Base-by-base conservation (phyloP, 495 filamentous ascomycete genomes). In the Pyrenopolyporus hunteri region DNA sequence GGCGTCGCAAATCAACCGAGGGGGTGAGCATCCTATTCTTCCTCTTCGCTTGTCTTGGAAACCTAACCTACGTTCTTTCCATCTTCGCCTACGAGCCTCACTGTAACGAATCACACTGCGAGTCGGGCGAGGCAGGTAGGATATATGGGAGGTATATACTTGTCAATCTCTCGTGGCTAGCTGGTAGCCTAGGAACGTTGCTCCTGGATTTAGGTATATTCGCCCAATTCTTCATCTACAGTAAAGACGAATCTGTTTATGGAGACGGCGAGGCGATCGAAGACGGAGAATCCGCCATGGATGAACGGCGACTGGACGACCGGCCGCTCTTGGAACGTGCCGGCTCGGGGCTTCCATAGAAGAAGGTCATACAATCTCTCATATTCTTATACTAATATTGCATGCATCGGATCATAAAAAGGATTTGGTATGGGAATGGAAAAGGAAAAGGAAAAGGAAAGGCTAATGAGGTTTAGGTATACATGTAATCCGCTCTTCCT, bases 1-100 rank as follows among this genome's bases (percentile, higher is more conserved):
- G 88, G 74, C 82, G 87, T 1, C 86, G 94, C 32, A 96, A 94
- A 73, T 89, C 85, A 23, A 97, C 92, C 1, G 93, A 97, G 25
- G 94, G 93, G 2, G 85, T 98, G 4, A 92, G 89, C 14, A 80
- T 96, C 64, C 78, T 98, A 0, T 98, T 98, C 78, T 98, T 98
- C 77, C 76, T 98, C 13, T 98, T 98, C 69, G 94, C 93, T 6
- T 97, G 92, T 70, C 82, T 97, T 16, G 94, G 94, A 2, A 98
- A 98, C 67, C 64, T 93, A 50, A 96, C 93, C 0, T 98, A 95
- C 67, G 92, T 97, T 4, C 69, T 96, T 13, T 89, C 85, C n/a
- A 98, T 98, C 33, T 76, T 98, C 39, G 92, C 91, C 5, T 96
- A 89, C 67, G 88, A 90, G 14, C 88, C 93, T 3, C 72, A 76